Evolutionary conservation across 1,284 basidiomycete species (phyloP).

Genomic region (Cutaneotrichosporon daszewskae): DNA sequence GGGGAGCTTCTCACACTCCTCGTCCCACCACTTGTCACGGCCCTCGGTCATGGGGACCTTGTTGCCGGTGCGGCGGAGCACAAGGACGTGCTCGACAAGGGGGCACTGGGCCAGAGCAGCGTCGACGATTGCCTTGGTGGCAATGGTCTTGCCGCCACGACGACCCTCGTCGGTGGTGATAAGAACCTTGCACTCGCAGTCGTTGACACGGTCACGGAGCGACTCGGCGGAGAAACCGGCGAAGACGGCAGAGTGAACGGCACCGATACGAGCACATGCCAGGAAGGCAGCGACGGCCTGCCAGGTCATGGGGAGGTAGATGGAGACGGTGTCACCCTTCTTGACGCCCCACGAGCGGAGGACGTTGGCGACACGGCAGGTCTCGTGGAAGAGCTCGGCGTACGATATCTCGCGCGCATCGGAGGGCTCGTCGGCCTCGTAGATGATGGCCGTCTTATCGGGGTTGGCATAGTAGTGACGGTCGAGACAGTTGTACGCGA

Average conservation of each 20-base stretch:
- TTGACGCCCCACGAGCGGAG: constrained; percentile 85
- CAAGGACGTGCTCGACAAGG: constrained; percentile 81
- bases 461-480: constrained; percentile 76
- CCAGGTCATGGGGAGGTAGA: constrained; percentile 66
- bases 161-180: constrained; percentile 95
- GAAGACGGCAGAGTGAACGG: constrained; percentile 97
- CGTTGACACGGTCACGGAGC: constrained; percentile 84
- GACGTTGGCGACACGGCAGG: constrained; percentile 84
- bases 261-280: constrained; percentile 94
- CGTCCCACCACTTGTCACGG: constrained; percentile 95
- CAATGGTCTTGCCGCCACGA: constrained; percentile 90
- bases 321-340: constrained; percentile 90
- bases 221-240: constrained; percentile 98
- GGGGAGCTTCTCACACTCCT: constrained; percentile 77
- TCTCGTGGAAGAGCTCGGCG: constrained; percentile 80
- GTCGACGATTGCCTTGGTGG: constrained; percentile 90
- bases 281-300: constrained; percentile 93
- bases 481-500: constrained; percentile 96
- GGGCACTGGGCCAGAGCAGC: constrained; percentile 82
- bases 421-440: constrained; percentile 92
- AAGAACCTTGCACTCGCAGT: constrained; percentile 83
- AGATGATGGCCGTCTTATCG: constrained; percentile 93
- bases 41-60: constrained; percentile 76
- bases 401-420: constrained; percentile 74
- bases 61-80: constrained; percentile 82